Evolutionary conservation across 345 rosid species (phyloP).

Genomic region (Gossypium anomalum): DNA sequence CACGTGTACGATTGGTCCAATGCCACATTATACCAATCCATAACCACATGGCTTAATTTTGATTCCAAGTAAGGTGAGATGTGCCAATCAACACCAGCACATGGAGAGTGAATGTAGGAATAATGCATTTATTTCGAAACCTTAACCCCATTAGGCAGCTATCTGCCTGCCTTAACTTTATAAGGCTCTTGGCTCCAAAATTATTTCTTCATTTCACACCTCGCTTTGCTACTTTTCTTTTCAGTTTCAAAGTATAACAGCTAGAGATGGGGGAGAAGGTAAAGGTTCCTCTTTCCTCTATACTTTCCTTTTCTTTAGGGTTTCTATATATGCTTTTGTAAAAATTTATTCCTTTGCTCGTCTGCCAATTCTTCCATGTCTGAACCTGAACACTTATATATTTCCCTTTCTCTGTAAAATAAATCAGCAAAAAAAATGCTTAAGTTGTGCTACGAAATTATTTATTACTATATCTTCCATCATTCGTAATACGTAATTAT

Average conservation of each 20-base stretch:
- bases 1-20: no score
- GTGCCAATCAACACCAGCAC: neutral
- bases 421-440: no score
- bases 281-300: neutral
- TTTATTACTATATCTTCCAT: neutral
- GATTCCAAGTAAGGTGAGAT: neutral
- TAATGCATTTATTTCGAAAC: no score
- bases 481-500: neutral
- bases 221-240: neutral
- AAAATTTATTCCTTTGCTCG: neutral
- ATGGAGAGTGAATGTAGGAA: no score
- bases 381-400: neutral
- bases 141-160: neutral
- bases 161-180: neutral
- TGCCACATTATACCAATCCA: neutral
- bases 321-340: no score
- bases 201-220: neutral
- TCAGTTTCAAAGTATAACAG: neutral
- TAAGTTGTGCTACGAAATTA: neutral
- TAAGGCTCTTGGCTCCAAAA: neutral
- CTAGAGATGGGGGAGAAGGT: slow-evolving; percentile 27
- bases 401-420: neutral
- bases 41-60: neutral
- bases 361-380: neutral
- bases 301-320: neutral